Evolutionary conservation across 768 basidiomycete genomes (phyloP), one percentile per base, ranked within the genome.

Genomic region (Phaffia tasmanica): DNA sequence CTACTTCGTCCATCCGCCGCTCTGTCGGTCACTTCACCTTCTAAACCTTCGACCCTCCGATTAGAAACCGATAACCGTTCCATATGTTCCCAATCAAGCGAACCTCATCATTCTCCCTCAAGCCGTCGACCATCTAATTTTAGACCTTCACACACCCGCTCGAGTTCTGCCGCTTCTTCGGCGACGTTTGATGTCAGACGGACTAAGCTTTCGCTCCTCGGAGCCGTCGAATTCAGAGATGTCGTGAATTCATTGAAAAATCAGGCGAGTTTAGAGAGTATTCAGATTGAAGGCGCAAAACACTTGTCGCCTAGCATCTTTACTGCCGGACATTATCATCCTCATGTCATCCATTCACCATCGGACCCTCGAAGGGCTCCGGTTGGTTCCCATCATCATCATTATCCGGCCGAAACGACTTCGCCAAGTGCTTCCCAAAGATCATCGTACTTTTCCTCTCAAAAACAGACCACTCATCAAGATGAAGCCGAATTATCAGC

Each of bases 181-280:
- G 18, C 27, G n/a, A 57, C 56, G 2, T 57, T 64, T 11, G 67
- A 69, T 50, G 67, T 63, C 6, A 57, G 62, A 3, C 69, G 75
- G 65, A 72, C 78, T 49, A 71, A 72, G 67, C 70, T 97, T 70
- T 77, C 94, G 2, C 82, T 99, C 1, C 83, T 98, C 5, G 90
- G 94, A 11, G 95, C 95, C 0, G 82, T 99, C 54, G 95, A 99
- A 76, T 99, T 99, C 77, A 82, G 92, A 21, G 86, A 92, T 67
- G 87, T 97, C 27, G 86, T 99, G 25, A 81, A 86, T 15, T 85
- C 86, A 0, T 79, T 99, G 27, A 83, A 84, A 70, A 80, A 80
- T 58, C 84, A 92, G 72, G 85, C 77, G 81, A 0, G 81, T 83
- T 0, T 78, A 89, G 57, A 80, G 76, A 67, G 78, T 84, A 3